phyloP scores from a whole-genome alignment of 805 yeast genomes.

The Candida easanensis region DNA sequence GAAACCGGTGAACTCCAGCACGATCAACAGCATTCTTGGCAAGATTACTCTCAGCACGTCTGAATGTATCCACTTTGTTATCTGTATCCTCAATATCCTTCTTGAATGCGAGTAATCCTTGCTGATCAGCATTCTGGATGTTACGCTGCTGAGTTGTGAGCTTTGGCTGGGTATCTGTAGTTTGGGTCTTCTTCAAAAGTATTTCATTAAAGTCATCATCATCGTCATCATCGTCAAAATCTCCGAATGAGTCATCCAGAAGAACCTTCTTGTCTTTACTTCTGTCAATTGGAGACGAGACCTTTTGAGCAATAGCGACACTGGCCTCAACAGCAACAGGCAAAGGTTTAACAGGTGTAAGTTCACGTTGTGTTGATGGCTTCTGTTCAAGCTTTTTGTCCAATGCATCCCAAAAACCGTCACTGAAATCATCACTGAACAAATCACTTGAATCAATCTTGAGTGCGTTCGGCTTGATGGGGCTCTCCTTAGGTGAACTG shows the following conservation, averaged over 20 bases:
- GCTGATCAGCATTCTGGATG: conserved; percentile 19
- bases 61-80: conserved; percentile 10
- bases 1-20: conserved; percentile 46
- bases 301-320: no score
- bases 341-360: no score
- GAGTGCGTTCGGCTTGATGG: not conserved
- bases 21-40: conserved; percentile 46
- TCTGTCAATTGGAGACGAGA: not conserved
- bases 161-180: conserved; percentile 3
- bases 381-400: conserved; percentile 7
- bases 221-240: conserved; percentile 13
- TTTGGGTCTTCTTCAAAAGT: conserved; percentile 13
- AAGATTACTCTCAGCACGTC: conserved; percentile 11
- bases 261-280: not conserved
- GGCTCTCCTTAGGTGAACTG: not conserved
- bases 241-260: not conserved
- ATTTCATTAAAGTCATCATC: conserved; percentile 21
- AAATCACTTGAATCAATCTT: conserved; percentile 20
- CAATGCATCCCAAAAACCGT: conserved; percentile 22
- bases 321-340: no score
- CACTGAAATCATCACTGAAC: conserved; percentile 26
- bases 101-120: conserved; percentile 24
- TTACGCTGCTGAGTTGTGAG: conserved; percentile 24
- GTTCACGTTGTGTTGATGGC: not conserved
- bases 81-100: conserved; percentile 26